A percentile compares a stretch with the other conserved stretches of the same genome.
These are phyloP conservation scores for Auriscalpium microsporum DNA, from an alignment of 768 basidiomycete species.

Conservation along the genomic window DNA sequence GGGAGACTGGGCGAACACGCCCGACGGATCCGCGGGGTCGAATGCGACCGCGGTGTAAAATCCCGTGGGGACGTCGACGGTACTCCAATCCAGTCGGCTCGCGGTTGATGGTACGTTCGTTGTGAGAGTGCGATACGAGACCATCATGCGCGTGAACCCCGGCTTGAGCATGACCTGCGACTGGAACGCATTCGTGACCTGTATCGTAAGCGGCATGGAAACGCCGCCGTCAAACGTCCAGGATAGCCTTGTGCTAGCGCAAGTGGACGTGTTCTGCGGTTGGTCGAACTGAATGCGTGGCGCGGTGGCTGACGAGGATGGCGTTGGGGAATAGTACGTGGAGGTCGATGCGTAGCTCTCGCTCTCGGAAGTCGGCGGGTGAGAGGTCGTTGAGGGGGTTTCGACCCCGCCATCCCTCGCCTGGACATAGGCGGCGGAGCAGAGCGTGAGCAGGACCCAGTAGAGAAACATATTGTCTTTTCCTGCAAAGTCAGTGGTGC, in stretches of 20 bases:
- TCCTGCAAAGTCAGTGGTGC: no score
- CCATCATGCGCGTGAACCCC: neutral
- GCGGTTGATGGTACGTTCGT: conserved; percentile 20
- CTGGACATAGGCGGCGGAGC: no score
- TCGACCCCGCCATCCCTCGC: no score
- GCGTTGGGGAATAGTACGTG: neutral
- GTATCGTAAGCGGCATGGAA: conserved; percentile 17
- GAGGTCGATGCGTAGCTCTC: neutral
- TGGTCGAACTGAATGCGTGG: conserved; percentile 13
- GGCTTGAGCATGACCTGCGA: conserved; percentile 1
- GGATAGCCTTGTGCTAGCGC: conserved; percentile 18
- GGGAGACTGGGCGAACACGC: conserved; percentile 18
- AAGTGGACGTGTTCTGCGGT: conserved; percentile 23
- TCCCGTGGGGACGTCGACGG: conserved; percentile 27
- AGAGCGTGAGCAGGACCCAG: no score
- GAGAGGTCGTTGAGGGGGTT: no score
- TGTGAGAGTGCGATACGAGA: conserved; percentile 20
- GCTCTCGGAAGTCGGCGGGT: no score
- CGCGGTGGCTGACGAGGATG: neutral
- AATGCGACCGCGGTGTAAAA: conserved; percentile 24
- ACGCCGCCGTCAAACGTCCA: conserved; percentile 18
- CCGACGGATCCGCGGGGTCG: conserved; percentile 13
- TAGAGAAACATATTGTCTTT: no score
- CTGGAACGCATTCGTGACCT: conserved; percentile 14
- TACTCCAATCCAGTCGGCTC: conserved; percentile 20